These are phyloP conservation scores for Cyclanthera cordifolia DNA, from an alignment of 306 rosid genomes.

Conservation along the genomic window DNA sequence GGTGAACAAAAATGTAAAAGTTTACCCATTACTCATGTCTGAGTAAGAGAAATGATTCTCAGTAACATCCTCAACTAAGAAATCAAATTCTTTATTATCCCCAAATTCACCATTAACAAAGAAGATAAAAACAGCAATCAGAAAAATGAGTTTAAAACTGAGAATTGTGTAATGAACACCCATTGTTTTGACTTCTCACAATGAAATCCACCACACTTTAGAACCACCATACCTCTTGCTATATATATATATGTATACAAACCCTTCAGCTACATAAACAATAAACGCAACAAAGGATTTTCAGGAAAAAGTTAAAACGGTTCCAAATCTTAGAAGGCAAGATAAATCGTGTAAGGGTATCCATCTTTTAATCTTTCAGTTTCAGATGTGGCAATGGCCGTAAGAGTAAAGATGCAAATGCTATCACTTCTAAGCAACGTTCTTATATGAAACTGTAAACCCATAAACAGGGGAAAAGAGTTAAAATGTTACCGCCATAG, in stretches of 20 bases:
- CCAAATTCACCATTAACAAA: conserved; percentile 27
- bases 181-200: conserved; percentile 30
- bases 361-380: not conserved
- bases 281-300: conserved; percentile 23
- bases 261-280: not conserved
- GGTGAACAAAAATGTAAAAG: not conserved
- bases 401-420: conserved; percentile 38
- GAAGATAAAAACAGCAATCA: conserved; percentile 25
- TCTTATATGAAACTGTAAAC: not conserved
- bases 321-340: conserved; percentile 61
- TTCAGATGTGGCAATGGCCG: conserved; percentile 3
- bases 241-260: not conserved
- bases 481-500: conserved; percentile 7
- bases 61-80: conserved; percentile 18
- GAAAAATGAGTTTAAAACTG: conserved; percentile 13
- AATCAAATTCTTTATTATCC: conserved; percentile 18
- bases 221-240: conserved; percentile 1
- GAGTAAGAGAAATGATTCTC: conserved; percentile 21
- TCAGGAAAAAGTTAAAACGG: conserved; percentile 25
- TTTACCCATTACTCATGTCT: conserved; percentile 31
- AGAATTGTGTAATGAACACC: conserved; percentile 21
- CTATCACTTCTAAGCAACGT: conserved; percentile 9
- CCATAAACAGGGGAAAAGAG: not conserved
- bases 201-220: conserved; percentile 16
- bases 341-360: conserved; percentile 19